Evolutionary conservation across 192 early-diverging fungal species (phyloP).

Genomic region (Coemansia sp.): DNA sequence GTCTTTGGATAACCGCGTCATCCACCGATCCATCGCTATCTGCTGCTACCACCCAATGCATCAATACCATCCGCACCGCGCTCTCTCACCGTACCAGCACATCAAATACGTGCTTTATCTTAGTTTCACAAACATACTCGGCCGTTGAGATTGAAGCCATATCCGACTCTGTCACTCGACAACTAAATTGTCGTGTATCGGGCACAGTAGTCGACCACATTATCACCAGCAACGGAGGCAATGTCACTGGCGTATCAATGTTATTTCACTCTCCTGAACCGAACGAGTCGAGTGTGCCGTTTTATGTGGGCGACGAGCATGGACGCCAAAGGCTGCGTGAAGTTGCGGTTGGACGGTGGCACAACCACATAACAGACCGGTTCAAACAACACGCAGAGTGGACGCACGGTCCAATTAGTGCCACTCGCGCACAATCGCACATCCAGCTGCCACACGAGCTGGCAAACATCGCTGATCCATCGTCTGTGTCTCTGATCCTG

Average conservation of each 20-base stretch:
- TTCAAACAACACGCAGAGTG: slow-evolving; percentile 13
- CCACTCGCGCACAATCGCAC: slow-evolving; percentile 32
- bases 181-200: slow-evolving; percentile 4
- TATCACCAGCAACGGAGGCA: neutral
- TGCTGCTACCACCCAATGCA: slow-evolving; percentile 15
- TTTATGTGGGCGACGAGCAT: slow-evolving; percentile 47
- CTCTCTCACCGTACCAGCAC: neutral
- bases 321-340: slow-evolving; percentile 49
- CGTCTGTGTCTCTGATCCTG: slow-evolving; percentile 20
- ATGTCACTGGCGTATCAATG: slow-evolving; percentile 11
- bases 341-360: slow-evolving; percentile 46
- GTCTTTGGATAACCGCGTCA: slow-evolving; percentile 35
- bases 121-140: slow-evolving; percentile 38
- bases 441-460: slow-evolving; percentile 33
- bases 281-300: slow-evolving; percentile 11
- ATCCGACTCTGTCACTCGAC: neutral
- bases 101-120: slow-evolving; percentile 19
- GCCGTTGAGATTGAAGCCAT: slow-evolving; percentile 15
- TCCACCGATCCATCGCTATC: slow-evolving; percentile 20
- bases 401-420: slow-evolving; percentile 20
- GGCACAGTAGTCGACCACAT: slow-evolving; percentile 36
- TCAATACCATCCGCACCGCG: neutral
- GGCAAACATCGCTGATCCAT: slow-evolving; percentile 1
- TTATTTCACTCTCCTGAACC: slow-evolving; percentile 20
- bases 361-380: slow-evolving; percentile 28